These are phyloP conservation scores for Bipolaris zeicola DNA, from an alignment of 2,329 filamentous ascomycete genomes.

Conservation along the genomic window DNA sequence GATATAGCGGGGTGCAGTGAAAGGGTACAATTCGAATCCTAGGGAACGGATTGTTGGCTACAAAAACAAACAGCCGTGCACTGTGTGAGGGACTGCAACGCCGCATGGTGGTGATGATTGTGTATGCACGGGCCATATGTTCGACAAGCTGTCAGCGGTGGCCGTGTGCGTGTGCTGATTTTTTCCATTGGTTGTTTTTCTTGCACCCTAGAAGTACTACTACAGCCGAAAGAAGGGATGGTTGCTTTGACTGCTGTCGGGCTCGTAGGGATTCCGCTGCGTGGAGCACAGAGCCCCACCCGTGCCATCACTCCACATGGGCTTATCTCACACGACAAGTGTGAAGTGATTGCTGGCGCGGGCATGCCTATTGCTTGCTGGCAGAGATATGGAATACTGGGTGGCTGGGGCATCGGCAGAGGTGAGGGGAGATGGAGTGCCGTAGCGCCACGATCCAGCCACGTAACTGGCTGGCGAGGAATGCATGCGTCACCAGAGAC, in stretches of 20 bases:
- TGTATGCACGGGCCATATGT: conserved; percentile 13
- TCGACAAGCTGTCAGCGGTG: conserved; percentile 1
- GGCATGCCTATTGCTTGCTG: too few relatives aligned
- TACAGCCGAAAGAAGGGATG: not conserved
- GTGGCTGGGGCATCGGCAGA: not conserved
- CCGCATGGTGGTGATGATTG: not conserved
- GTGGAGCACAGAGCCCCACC: not conserved
- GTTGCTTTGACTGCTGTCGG: not conserved
- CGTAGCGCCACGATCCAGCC: conserved; percentile 5
- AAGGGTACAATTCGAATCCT: not conserved
- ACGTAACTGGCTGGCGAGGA: conserved; percentile 28
- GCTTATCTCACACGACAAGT: not conserved
- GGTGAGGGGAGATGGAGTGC: not conserved
- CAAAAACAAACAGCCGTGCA: not conserved
- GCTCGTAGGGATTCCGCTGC: not conserved
- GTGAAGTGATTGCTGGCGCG: not conserved
- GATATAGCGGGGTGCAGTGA: too few relatives aligned
- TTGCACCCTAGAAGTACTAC: too few relatives aligned
- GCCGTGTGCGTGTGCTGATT: not conserved
- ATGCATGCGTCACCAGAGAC: not conserved
- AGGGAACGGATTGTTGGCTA: too few relatives aligned
- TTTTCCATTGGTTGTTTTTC: not conserved
- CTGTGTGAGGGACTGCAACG: not conserved
- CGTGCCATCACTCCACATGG: not conserved
- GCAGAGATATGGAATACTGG: not conserved